Evolutionary conservation across 345 rosid species (phyloP), one percentile per base, ranked within the genome.

Genomic region (Kandelia obovata): DNA sequence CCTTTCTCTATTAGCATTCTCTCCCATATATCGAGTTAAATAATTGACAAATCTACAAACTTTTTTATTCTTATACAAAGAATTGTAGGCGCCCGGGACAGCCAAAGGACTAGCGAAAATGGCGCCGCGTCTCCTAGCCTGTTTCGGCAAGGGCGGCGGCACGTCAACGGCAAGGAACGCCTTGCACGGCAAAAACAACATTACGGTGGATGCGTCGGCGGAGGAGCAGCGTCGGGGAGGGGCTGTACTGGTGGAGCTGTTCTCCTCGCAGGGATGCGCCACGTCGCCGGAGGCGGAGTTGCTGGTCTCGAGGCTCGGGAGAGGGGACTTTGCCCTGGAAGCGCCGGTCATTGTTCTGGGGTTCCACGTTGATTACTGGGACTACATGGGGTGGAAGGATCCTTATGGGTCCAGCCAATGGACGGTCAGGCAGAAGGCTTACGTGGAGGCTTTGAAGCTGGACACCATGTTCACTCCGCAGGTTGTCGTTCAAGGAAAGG

Each of bases 391-490:
- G 7, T 94, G 98, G 98, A 93, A 89, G 62, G 98, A 93, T 64
- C 98, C 97, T 30, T 93, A 71, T n/a, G 97, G 89, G 0, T 81
- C 87, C 1, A 91, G 89, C 81, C 84, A 79, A 43, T 89, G 89
- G 86, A 93, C 97, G 0, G 98, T 93, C 32, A 79, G 97, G 73
- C 97, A 93, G 62, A 93, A 91, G 81, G 87, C 94, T 23, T 94
- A 91, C 56, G 87, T 94, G 5, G 97, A 94, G 82, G 85, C 97
- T 31, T 74, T 91, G 76, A 81, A 73, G 73, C 87, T 89, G 1
- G 97, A 94, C 51, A 88, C 98, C 6, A 87, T 94, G 91, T 91
- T 89, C 52, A 94, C 97, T 20, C 98, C 98, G 8, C 91, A 84
- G 83, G 77, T 87, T 62, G 87, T 94, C 19, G 75, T 91, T 63